Conservation (phyloP, 2,329 filamentous ascomycete species). For the Iodosphaeria phyllophila region DNA sequence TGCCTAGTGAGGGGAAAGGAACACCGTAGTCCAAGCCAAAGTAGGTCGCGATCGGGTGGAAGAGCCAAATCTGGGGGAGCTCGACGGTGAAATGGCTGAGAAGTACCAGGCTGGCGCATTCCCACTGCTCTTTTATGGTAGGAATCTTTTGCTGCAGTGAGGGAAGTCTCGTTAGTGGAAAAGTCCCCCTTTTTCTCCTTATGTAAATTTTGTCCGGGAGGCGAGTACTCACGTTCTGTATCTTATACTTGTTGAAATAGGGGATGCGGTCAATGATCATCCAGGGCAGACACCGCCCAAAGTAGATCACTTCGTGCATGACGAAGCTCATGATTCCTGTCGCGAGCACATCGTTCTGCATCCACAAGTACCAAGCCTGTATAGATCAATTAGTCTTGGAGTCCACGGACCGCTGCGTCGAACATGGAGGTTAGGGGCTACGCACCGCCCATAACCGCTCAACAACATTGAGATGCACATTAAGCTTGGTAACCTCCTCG, state of each 20-base stretch:
- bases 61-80: conserved; percentile 96
- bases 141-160: conserved; percentile 63
- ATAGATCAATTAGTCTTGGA: background rate
- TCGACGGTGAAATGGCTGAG: conserved; percentile 95
- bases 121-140: conserved; percentile 82
- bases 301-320: conserved; percentile 91
- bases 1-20: conserved; percentile 72
- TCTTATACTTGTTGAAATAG: conserved; percentile 84
- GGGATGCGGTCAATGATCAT: conserved; percentile 81
- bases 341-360: conserved; percentile 92
- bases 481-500: conserved; percentile 49
- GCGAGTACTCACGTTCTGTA: conserved; percentile 53
- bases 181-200: background rate
- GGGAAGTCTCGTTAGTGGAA: conserved; percentile 9
- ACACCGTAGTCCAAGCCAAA: conserved; percentile 77
- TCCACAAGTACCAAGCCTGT: conserved; percentile 83
- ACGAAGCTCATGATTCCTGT: conserved; percentile 95
- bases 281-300: conserved; percentile 78
- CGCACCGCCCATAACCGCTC: conserved; percentile 78
- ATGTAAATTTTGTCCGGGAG: background rate
- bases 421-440: conserved; percentile 9
- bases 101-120: conserved; percentile 83
- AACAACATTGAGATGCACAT: conserved; percentile 69
- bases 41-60: conserved; percentile 89
- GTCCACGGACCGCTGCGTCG: background rate